Percentiles rank a stretch among this genome's conserved stretches.
These are phyloP conservation scores for Vigna unguiculata DNA, from an alignment of 306 rosid species.

Conservation along the genomic window DNA sequence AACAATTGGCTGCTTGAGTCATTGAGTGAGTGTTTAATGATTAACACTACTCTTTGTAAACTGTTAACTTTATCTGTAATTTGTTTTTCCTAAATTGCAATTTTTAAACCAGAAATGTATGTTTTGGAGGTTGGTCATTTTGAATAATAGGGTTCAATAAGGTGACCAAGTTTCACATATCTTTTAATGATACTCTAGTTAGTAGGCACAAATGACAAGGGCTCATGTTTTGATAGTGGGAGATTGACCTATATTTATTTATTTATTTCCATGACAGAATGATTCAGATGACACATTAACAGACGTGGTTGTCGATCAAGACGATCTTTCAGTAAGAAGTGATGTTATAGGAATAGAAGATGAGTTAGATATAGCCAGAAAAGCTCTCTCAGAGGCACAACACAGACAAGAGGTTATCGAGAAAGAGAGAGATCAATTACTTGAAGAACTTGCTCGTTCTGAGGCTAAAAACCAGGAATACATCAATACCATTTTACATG, in stretches of 20 bases:
- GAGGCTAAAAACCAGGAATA: conserved; percentile 68
- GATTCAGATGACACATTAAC: conserved; percentile 56
- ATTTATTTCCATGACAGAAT: conserved; percentile 60
- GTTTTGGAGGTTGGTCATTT: conserved; percentile 29
- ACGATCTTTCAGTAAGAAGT: conserved; percentile 48
- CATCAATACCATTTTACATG: conserved; percentile 61
- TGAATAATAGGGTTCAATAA: conserved; percentile 11
- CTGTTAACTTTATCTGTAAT: conserved; percentile 10
- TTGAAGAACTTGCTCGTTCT: conserved; percentile 63
- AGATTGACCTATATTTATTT: conserved; percentile 49
- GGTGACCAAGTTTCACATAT: conserved; percentile 23
- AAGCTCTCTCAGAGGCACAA: conserved; percentile 62
- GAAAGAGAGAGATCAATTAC: conserved; percentile 71
- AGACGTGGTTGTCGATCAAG: conserved; percentile 51
- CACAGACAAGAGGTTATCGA: conserved; percentile 59
- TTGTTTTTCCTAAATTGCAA: conserved; percentile 6
- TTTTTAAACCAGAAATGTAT: background rate
- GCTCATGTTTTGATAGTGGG: conserved; percentile 20
- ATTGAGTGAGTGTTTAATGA: conserved; percentile 4
- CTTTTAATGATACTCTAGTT: conserved; percentile 19
- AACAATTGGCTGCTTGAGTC: conserved; percentile 11
- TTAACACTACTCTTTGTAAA: conserved; percentile 26
- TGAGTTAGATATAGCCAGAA: conserved; percentile 53
- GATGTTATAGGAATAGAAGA: conserved; percentile 46
- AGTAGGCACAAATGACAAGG: conserved; percentile 17